Conservation (phyloP, 768 basidiomycete genomes). For the Crepidotus variabilis region DNA sequence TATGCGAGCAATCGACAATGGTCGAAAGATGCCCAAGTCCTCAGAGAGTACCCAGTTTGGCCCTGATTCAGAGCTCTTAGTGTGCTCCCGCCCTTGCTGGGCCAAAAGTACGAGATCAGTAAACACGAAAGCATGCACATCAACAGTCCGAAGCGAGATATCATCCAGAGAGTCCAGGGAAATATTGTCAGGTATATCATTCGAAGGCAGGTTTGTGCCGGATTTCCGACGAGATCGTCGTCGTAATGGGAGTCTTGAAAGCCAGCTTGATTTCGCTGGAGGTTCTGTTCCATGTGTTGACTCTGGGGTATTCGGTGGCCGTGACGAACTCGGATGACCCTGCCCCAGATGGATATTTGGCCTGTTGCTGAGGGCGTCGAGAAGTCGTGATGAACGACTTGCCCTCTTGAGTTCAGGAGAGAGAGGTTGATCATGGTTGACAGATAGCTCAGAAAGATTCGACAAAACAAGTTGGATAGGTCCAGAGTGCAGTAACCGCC, state of each 20-base stretch:
- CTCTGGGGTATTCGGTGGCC: conserved; percentile 3
- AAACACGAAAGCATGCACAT: conserved; percentile 49
- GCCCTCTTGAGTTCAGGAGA: conserved; percentile 6
- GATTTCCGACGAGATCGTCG: conserved; percentile 18
- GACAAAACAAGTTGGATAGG: conserved; percentile 43
- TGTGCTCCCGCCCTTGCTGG: conserved; percentile 20
- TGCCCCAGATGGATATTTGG: conserved; percentile 34
- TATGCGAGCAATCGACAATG: conserved; percentile 37
- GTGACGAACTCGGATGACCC: conserved; percentile 22
- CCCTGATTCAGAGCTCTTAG: conserved; percentile 8
- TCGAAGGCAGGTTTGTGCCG: conserved; percentile 2
- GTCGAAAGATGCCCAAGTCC: conserved; percentile 39
- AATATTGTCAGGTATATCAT: background rate
- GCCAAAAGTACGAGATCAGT: conserved; percentile 68
- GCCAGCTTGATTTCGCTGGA: conserved; percentile 21
- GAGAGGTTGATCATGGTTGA: background rate
- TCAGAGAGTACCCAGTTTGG: conserved; percentile 24
- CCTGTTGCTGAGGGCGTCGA: conserved; percentile 42
- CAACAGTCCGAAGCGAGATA: conserved; percentile 11
- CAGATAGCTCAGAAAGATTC: conserved; percentile 12
- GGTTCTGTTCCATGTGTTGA: conserved; percentile 8
- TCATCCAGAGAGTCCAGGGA: background rate
- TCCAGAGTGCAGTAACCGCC: conserved; percentile 73
- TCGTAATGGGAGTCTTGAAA: conserved; percentile 22
- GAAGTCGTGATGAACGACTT: conserved; percentile 28